Percentiles rank a stretch among this genome's conserved stretches.
phyloP scores from a whole-genome alignment of 2,329 filamentous ascomycete genomes.

The Penicillium sp. region DNA sequence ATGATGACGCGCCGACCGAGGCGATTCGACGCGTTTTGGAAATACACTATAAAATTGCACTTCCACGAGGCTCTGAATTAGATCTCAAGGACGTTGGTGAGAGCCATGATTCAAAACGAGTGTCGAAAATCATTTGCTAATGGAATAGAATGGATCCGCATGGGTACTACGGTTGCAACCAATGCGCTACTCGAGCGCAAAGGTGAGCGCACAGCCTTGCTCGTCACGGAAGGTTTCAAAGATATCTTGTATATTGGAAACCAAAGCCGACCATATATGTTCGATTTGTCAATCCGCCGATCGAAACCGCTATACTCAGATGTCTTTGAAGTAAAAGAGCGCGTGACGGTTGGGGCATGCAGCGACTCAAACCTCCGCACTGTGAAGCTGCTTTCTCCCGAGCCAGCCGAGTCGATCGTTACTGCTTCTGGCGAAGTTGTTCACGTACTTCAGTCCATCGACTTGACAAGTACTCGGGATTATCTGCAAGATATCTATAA shows the following conservation, averaged over 20 bases:
- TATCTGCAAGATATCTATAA: slow-evolving; percentile 67
- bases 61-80: slow-evolving; percentile 16
- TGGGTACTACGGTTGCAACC: slow-evolving; percentile 89
- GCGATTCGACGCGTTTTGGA: slow-evolving; percentile 79
- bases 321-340: slow-evolving; percentile 27
- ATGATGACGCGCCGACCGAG: slow-evolving; percentile 86
- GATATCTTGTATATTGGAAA: slow-evolving; percentile 85
- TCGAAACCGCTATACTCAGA: slow-evolving; percentile 55
- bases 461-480: slow-evolving; percentile 51
- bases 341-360: slow-evolving; percentile 48
- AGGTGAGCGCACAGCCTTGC: slow-evolving; percentile 20
- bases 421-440: slow-evolving; percentile 62
- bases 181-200: slow-evolving; percentile 63
- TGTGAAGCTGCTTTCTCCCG: slow-evolving; percentile 2
- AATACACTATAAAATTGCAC: slow-evolving; percentile 2
- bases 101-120: background rate
- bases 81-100: slow-evolving; percentile 15
- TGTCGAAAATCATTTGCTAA: slow-evolving; percentile 27
- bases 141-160: slow-evolving; percentile 60
- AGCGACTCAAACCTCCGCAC: slow-evolving; percentile 24
- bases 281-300: slow-evolving; percentile 79
- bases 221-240: slow-evolving; percentile 74
- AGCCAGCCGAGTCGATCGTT: background rate
- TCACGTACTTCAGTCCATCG: slow-evolving; percentile 77
- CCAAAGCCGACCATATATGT: slow-evolving; percentile 81